phyloP scores from a whole-genome alignment of 768 basidiomycete genomes.

The Suillus luteus region DNA sequence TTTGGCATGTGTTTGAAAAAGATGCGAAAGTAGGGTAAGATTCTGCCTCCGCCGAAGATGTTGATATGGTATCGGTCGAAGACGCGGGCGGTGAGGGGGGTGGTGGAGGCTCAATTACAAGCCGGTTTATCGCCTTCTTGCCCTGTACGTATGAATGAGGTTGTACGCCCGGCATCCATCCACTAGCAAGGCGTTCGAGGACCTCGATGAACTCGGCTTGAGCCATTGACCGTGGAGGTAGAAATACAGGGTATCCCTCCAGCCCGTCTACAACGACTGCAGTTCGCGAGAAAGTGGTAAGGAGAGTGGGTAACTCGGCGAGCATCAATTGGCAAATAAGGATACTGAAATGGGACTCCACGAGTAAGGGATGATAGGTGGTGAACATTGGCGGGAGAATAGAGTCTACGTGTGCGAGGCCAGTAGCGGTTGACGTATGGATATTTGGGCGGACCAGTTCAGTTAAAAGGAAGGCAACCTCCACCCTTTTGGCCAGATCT shows the following conservation, averaged over 20 bases:
- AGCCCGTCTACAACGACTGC: slow-evolving; percentile 75
- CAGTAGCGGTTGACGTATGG: slow-evolving; percentile 38
- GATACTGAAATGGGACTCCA: slow-evolving; percentile 84
- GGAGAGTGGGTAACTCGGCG: slow-evolving; percentile 65
- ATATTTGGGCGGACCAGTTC: slow-evolving; percentile 68
- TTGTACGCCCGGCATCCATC: slow-evolving; percentile 70
- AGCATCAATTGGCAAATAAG: slow-evolving; percentile 77
- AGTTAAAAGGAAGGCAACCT: slow-evolving; percentile 68
- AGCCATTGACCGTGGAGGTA: slow-evolving; percentile 85
- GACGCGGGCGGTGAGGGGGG: slow-evolving; percentile 30
- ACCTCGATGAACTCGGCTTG: slow-evolving; percentile 90
- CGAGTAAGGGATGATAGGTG: slow-evolving; percentile 87
- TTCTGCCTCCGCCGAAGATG: slow-evolving; percentile 28
- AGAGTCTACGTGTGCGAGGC: slow-evolving; percentile 40
- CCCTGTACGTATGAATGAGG: slow-evolving; percentile 49
- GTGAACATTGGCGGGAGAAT: slow-evolving; percentile 64
- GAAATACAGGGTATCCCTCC: slow-evolving; percentile 87
- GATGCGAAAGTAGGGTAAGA: slow-evolving; percentile 23
- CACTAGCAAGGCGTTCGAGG: slow-evolving; percentile 74
- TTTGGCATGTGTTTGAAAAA: slow-evolving; percentile 23
- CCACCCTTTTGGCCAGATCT: slow-evolving; percentile 54
- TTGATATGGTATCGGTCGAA: slow-evolving; percentile 26
- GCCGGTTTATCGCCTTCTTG: slow-evolving; percentile 39
- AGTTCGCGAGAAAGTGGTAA: slow-evolving; percentile 66
- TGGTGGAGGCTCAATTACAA: slow-evolving; percentile 47